Conservation (phyloP, 2,329 filamentous ascomycete genomes). For the Ascosphaera acerosa region DNA sequence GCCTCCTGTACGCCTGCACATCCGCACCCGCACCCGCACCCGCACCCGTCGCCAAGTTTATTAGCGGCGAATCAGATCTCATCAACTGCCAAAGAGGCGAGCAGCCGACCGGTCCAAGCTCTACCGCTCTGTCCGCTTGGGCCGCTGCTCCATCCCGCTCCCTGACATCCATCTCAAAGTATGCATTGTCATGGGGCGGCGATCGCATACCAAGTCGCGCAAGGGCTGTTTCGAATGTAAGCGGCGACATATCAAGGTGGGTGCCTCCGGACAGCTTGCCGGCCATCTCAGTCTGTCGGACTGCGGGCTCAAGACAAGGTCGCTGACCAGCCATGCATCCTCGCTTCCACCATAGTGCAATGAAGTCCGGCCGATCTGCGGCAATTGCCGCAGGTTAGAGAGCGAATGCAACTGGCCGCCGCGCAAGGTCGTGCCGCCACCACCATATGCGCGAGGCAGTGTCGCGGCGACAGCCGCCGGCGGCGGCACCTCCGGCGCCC, state of each 20-base stretch:
- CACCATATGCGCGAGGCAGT: constrained; percentile 3
- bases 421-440: constrained; percentile 2
- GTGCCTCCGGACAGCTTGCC: not conserved
- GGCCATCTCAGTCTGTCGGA: not conserved
- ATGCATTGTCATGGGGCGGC: no score
- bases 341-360: constrained; percentile 7
- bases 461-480: constrained; percentile 1
- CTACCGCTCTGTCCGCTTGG: no score
- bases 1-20: no score
- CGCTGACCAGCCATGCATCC: not conserved
- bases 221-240: constrained; percentile 98
- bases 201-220: constrained; percentile 72
- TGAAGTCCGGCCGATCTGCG: constrained; percentile 9
- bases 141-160: no score
- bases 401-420: constrained; percentile 9
- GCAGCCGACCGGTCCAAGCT: no score
- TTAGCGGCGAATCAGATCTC: no score
- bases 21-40: no score
- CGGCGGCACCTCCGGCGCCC: not conserved
- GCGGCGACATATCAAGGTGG: constrained; percentile 53
- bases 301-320: not conserved
- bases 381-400: constrained; percentile 9
- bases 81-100: no score
- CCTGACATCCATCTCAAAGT: no score
- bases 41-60: no score